Evolutionary conservation across 2,329 filamentous ascomycete species (phyloP).

Genomic region (Botryotinia convoluta): DNA sequence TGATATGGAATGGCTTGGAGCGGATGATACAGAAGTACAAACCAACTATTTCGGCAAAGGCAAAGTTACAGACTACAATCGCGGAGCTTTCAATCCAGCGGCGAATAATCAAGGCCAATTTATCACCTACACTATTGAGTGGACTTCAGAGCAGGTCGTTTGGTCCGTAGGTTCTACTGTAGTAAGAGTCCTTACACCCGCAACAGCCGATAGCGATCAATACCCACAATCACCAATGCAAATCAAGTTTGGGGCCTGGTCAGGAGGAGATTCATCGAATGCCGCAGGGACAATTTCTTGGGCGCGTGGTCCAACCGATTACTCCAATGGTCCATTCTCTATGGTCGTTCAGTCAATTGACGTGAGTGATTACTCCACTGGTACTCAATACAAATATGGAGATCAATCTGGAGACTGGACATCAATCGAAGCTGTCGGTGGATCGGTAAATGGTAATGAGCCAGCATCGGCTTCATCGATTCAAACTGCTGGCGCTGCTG

Average conservation of each 20-base stretch:
- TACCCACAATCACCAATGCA: constrained; percentile 97
- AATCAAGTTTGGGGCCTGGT: constrained; percentile 88
- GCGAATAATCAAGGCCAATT: constrained; percentile 68
- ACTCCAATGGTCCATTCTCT: constrained; percentile 75
- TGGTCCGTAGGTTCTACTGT: constrained; percentile 81
- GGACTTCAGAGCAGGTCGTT: constrained; percentile 79
- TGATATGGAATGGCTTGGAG: constrained; percentile 94
- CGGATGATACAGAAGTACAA: constrained; percentile 75
- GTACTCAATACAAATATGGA: constrained; percentile 77
- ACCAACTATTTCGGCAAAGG: constrained; percentile 98
- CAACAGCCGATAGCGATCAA: constrained; percentile 66
- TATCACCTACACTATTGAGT: constrained; percentile 88
- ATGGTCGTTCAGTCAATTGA: constrained; percentile 78
- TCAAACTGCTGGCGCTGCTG: constrained; percentile 57
- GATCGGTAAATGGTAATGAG: constrained; percentile 67
- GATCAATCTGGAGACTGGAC: constrained; percentile 75
- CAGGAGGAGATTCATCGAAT: constrained; percentile 79
- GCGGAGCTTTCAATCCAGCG: constrained; percentile 74
- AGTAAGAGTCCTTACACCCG: constrained; percentile 70
- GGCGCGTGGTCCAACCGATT: constrained; percentile 85
- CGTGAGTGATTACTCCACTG: constrained; percentile 91
- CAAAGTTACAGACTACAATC: constrained; percentile 78
- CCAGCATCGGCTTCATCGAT: constrained; percentile 41
- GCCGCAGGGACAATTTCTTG: constrained; percentile 79
- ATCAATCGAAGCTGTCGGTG: constrained; percentile 79